Percentiles rank a stretch among this genome's conserved stretches.
phyloP scores from a whole-genome alignment of 2,329 filamentous ascomycete species.

The Thermothelomyces thermophilus region DNA sequence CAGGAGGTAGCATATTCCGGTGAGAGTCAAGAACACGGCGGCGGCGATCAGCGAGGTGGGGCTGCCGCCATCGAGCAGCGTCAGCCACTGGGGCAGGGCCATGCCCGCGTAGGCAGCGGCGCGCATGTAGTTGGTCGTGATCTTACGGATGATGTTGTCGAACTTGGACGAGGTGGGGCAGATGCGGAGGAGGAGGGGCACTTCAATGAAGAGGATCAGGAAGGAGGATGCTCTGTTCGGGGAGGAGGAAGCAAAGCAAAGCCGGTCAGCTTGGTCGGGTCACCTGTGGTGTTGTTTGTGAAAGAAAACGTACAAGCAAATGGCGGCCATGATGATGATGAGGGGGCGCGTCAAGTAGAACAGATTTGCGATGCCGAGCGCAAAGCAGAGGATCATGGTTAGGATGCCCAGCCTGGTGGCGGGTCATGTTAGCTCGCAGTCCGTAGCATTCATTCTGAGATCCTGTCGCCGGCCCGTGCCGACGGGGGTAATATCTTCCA shows the following conservation, averaged over 20 bases:
- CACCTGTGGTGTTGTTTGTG: too few species aligned
- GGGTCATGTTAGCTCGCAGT: conserved; percentile 11
- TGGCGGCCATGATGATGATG: conserved; percentile 39
- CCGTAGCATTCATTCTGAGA: neutral
- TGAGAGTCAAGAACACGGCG: conserved; percentile 71
- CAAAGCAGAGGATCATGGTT: conserved; percentile 65
- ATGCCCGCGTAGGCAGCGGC: conserved; percentile 78
- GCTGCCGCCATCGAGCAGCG: conserved; percentile 50
- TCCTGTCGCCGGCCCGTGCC: neutral
- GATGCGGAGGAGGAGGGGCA: conserved; percentile 92
- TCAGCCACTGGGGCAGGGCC: conserved; percentile 79
- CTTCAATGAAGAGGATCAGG: conserved; percentile 77
- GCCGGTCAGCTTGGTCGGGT: too few species aligned
- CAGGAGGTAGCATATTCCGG: conserved; percentile 71
- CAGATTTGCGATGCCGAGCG: conserved; percentile 61
- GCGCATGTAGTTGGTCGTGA: conserved; percentile 96
- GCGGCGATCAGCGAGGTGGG: conserved; percentile 76
- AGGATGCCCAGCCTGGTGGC: conserved; percentile 57
- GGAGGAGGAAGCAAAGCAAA: too few species aligned
- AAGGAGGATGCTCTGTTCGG: conserved; percentile 57
- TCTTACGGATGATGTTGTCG: conserved; percentile 80
- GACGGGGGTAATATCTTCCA: neutral
- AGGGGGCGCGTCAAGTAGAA: conserved; percentile 44
- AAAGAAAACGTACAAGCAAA: conserved; percentile 43
- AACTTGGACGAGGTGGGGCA: conserved; percentile 90